Evolutionary conservation across 495 filamentous ascomycete species (phyloP), one percentile per base, ranked within the genome.

Genomic region (Lophiostoma macrostomum): DNA sequence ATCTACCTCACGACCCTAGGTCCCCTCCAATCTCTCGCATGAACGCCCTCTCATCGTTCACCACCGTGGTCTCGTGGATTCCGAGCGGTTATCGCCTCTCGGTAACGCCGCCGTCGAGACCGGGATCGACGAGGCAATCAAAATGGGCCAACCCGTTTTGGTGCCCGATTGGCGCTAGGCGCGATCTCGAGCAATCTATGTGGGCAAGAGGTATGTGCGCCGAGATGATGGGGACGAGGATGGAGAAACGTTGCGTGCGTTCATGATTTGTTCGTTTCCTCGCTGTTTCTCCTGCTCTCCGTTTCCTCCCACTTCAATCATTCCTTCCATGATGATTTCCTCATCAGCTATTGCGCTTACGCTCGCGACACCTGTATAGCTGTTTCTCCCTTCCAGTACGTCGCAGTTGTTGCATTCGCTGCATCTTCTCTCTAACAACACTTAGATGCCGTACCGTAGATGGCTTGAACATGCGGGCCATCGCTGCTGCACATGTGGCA

Each of bases 381-480:
- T 34, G 28, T 13, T 29, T 42, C 49, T 2, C 49, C 49, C 13
- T 34, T 52, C n/a, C 16, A 43, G 49, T 48, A 48, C 22, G 44
- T 46, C 10, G 4, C 11, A 16, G 13, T 6, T 14, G 4, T 18
- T 6, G 5, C 10, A 13, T 31, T 11, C 27, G 11, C 29, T 46
- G 29, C 13, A 5, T 12, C 22, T 12, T 35, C 28, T 48, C 4
- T 19, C 14, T 42, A 22, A 18, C 37, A 13, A 48, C 16, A 36
- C 44, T 12, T 30, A 50, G 47, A 3, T 41, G 50, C 23, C 52
- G 52, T 13, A 44, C 52, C 19, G 28, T 27, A 1, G 52, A 56
- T 49, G 69, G 71, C 47, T 68, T 83, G 14, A 61, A 84, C 47
- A 67, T 74, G 14, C 76, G 81, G 39, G 77, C 77, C 34, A 69